Percentiles rank a stretch among this genome's conserved stretches.
Conservation (phyloP, 108 stramenopile genomes). For the Fragilariopsis cylindrus region DNA sequence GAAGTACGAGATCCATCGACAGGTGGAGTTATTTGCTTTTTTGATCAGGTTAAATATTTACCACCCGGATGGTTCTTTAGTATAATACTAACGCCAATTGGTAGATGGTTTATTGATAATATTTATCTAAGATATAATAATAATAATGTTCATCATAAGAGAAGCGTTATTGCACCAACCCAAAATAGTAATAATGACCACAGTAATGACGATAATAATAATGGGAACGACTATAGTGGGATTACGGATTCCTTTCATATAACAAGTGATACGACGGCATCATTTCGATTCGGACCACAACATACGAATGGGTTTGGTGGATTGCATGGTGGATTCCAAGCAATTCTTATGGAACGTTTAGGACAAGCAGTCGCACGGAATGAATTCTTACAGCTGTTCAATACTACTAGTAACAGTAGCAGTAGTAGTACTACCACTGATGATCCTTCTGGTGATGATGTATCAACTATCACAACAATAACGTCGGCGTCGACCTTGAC, state of each 20-base stretch:
- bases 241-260: background rate
- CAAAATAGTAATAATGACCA: background rate
- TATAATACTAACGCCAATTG: background rate
- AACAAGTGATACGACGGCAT: background rate
- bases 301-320: conserved; percentile 13
- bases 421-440: background rate
- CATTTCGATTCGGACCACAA: background rate
- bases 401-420: no score
- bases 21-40: background rate
- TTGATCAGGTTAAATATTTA: background rate
- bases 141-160: no score
- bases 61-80: background rate
- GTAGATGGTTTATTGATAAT: background rate
- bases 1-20: background rate
- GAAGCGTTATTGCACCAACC: no score
- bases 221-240: background rate
- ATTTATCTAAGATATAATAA: background rate
- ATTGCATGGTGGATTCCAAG: background rate
- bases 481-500: background rate
- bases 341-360: conserved; percentile 2
- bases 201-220: background rate
- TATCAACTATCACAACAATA: no score
- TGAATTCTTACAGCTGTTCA: background rate
- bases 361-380: background rate
- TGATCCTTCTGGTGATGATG: conserved; percentile 2